Evolutionary conservation across 73 alveolate species (phyloP).

Genomic region (Loxodes magnus): DNA sequence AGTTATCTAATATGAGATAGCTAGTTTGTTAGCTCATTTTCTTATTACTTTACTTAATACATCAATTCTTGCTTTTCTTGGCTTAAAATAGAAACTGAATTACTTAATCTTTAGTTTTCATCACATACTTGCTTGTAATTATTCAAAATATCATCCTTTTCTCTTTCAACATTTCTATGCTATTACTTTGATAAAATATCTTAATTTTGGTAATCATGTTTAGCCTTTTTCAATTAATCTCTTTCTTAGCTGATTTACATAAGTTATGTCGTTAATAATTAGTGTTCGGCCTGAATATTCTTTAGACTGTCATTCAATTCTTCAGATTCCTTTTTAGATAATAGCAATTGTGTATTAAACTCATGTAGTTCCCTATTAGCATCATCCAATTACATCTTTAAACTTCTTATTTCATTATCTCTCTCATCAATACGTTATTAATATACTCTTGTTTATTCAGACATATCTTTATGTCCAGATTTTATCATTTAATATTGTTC

Average conservation of each 20-base stretch:
- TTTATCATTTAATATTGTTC: too few relatives aligned
- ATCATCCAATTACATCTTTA: too few relatives aligned
- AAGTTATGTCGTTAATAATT: slow-evolving; percentile 21
- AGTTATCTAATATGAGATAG: slow-evolving; percentile 3
- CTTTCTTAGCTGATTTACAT: slow-evolving; percentile 14
- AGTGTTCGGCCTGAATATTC: slow-evolving; percentile 22
- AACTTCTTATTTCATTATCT: too few relatives aligned
- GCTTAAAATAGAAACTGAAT: slow-evolving; percentile 6
- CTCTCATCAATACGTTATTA: too few relatives aligned
- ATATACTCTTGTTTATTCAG: too few relatives aligned
- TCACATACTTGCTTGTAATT: slow-evolving; percentile 32
- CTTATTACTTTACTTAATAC: slow-evolving; percentile 10
- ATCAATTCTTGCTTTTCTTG: slow-evolving; percentile 21
- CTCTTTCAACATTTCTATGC: slow-evolving; percentile 29
- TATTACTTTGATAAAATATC: slow-evolving; percentile 25
- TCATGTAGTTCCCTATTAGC: too few relatives aligned
- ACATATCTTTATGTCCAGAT: too few relatives aligned
- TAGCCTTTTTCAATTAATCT: slow-evolving; percentile 14
- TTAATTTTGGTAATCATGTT: slow-evolving; percentile 16
- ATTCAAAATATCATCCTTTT: slow-evolving; percentile 30
- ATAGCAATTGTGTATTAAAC: too few relatives aligned
- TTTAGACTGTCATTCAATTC: slow-evolving; percentile 20
- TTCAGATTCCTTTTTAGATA: slow-evolving; percentile 21
- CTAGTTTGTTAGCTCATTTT: slow-evolving; percentile 27
- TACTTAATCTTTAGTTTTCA: slow-evolving; percentile 37